phyloP scores from a whole-genome alignment of 208 protist genomes.

The Leishmania guyanensis region DNA sequence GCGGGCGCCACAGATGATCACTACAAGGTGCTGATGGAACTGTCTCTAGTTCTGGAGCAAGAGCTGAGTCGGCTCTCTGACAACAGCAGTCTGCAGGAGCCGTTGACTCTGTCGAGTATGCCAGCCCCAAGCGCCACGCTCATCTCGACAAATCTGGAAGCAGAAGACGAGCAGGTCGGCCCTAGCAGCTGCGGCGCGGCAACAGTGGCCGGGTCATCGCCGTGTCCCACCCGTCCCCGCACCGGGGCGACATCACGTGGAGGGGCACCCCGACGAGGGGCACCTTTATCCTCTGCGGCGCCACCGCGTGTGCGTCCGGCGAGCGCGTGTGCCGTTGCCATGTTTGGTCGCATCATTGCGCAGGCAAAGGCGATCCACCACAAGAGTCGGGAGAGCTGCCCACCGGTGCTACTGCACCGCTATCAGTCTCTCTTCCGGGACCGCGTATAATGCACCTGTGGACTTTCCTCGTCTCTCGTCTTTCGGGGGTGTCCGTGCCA shows the following conservation, averaged over 20 bases:
- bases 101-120: not conserved
- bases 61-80: slow-evolving; percentile 22
- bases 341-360: slow-evolving; percentile 15
- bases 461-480: not conserved
- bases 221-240: not conserved
- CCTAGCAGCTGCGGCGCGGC: slow-evolving; percentile 1
- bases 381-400: slow-evolving; percentile 28
- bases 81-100: not conserved
- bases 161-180: slow-evolving; percentile 1
- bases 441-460: not conserved
- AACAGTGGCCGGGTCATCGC: not conserved
- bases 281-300: not conserved
- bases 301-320: not conserved
- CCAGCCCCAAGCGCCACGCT: not conserved
- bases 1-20: slow-evolving; percentile 20
- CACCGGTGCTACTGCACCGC: slow-evolving; percentile 32
- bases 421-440: slow-evolving; percentile 38
- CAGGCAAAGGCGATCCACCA: slow-evolving; percentile 18
- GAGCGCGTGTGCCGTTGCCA: slow-evolving; percentile 6
- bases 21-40: slow-evolving; percentile 26
- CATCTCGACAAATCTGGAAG: not conserved
- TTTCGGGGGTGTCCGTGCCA: not conserved
- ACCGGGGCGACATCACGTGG: not conserved
- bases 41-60: slow-evolving; percentile 26
- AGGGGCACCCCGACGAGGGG: not conserved